These are phyloP conservation scores for Macrophomina tecta DNA, from an alignment of 2,329 filamentous ascomycete genomes.

Conservation along the genomic window DNA sequence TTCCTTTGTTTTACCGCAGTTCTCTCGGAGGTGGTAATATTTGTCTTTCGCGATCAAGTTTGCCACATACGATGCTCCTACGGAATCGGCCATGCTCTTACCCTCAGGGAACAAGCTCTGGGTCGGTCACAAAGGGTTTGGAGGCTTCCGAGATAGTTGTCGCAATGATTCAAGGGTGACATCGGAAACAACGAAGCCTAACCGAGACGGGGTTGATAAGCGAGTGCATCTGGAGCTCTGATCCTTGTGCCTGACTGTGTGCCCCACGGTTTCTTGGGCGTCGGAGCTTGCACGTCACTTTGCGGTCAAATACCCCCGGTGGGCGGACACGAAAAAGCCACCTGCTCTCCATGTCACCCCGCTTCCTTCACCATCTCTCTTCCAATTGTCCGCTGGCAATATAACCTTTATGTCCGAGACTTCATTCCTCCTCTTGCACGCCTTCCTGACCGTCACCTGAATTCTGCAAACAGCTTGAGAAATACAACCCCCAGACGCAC, in stretches of 20 bases:
- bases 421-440: conserved; percentile 5
- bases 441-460: conserved; percentile 24
- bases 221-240: not conserved
- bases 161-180: too few species aligned
- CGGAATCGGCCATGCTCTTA: too few species aligned
- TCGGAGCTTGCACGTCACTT: conserved; percentile 14
- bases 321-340: not conserved
- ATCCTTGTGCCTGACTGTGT: not conserved
- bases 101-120: too few species aligned
- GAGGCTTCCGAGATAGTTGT: too few species aligned
- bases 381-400: conserved; percentile 18
- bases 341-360: not conserved
- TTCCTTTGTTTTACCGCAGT: too few species aligned
- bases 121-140: too few species aligned
- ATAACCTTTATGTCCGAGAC: conserved; percentile 21
- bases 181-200: not conserved
- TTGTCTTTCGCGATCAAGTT: too few species aligned
- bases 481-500: not conserved
- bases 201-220: conserved; percentile 11
- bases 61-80: too few species aligned
- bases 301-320: conserved; percentile 3
- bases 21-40: too few species aligned
- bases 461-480: not conserved
- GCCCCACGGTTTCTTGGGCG: conserved; percentile 10
- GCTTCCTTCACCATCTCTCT: not conserved